Conservation (phyloP, 352 stramenopile species). For the Thalassiosira mediterranea region DNA sequence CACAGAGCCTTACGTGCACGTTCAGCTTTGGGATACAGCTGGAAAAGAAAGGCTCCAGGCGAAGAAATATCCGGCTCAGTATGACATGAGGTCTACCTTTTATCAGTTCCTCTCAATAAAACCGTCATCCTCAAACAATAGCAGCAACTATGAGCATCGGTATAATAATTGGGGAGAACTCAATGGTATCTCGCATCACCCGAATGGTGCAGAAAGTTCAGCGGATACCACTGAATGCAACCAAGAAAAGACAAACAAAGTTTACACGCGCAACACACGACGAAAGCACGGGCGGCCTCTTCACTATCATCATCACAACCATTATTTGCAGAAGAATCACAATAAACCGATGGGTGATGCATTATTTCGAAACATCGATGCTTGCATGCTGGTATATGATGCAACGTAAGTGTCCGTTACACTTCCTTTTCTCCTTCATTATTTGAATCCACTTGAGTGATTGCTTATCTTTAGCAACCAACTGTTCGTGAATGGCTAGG, state of each 20-base stretch:
- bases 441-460: too few species aligned
- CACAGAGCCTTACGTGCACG: constrained; percentile 18
- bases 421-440: too few species aligned
- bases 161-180: constrained; percentile 45
- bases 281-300: background rate
- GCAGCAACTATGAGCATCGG: constrained; percentile 27
- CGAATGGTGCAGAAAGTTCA: background rate
- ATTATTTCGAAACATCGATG: constrained; percentile 71
- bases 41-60: constrained; percentile 61
- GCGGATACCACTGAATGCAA: background rate
- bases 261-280: background rate
- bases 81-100: constrained; percentile 28
- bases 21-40: constrained; percentile 78
- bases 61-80: constrained; percentile 32
- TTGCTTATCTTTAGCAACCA: too few species aligned
- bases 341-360: constrained; percentile 51
- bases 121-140: background rate
- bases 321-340: background rate
- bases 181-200: too few species aligned
- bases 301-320: background rate
- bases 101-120: constrained; percentile 44
- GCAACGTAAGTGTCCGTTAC: constrained; percentile 65
- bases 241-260: background rate
- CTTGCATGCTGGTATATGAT: constrained; percentile 77
- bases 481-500: too few species aligned